Base-by-base conservation (phyloP, 768 basidiomycete species). In the Boletus insuetus region DNA sequence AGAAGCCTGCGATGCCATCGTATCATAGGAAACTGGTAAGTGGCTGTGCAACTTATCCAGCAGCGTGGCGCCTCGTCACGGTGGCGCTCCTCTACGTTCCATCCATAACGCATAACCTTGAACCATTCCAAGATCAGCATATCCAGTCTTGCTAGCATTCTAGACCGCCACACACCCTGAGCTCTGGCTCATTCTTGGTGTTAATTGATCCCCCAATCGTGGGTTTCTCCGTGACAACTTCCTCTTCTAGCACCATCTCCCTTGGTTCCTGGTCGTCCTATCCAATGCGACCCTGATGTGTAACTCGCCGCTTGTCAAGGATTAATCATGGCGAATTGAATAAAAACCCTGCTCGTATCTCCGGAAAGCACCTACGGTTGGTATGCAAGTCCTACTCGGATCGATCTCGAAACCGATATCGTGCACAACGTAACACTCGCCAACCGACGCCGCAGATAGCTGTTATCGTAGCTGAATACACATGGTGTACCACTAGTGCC, bases 21-120 rank as follows among this genome's bases (percentile, higher is more conserved):
- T 22, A 14, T 22, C n/a, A n/a, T n/a, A n/a, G n/a, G n/a, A n/a
- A n/a, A 16, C n/a, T 35, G 3, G 17, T 35, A 20, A 39, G 59
- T 67, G 63, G 64, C 64, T 67, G 57, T 68, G 57, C 37, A 41
- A 20, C 53, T n/a, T n/a, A 39, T 14, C 29, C 37, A 9, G 3
- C 37, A 13, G 17, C 37, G 32, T 34, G 32, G 32, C 32, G 32
- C 12, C 32, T 34, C 32, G 32, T 24, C 24, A 24, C 24, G 3
- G 26, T 29, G 26, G 26, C 26, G 26, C 26, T 26, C 4, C 24
- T 24, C 24, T 24, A 32, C 32, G 11, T 13, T 13, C 10, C 11
- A 47, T 34, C 34, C 35, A n/a, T n/a, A n/a, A n/a, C n/a, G n/a
- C n/a, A n/a, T n/a, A n/a, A n/a, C n/a, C n/a, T n/a, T n/a, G n/a